Evolutionary conservation across 139 green algal genomes (phyloP), one percentile per base, ranked within the genome.

Genomic region (Spirogloea muscicola): DNA sequence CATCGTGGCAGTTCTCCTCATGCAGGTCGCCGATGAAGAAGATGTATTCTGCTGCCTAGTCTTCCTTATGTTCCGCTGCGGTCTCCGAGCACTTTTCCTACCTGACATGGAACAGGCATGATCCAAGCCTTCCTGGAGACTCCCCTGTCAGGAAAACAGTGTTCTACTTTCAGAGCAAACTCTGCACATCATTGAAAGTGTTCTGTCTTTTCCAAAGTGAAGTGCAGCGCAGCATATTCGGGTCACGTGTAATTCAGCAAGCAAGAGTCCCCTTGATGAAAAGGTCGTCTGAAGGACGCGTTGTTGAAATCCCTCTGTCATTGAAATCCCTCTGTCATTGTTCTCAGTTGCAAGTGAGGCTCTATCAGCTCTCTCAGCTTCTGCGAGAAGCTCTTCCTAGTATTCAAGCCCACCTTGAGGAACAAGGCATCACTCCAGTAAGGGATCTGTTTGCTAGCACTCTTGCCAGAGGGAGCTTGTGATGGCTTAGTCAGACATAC

Each of bases 1-100:
- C 77, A 83, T 92, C 44, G 91, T 89, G 6, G 93, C 93, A 1
- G 80, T 96, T 34, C 68, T 97, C 60, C 88, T 98, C 9, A 92
- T 96, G 87, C 95, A 93, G 66, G 55, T 97, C 51, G 89, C 88
- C 1, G n/a, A n/a, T n/a, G 90, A 98, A 67, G 91, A 96, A 82
- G 82, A 87, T 0, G 90, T 91, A 0, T 98, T 96, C 85, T 82
- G 84, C 49, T 62, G 38, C 37, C 55, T 82, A 9, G 31, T 72
- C 27, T 78, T 58, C 33, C 65, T 78, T 7, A 67, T 78, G 55
- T 79, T 72, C 57, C 16, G 34, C 6, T 76, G 60, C 18, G 74
- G 74, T 5, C 66, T 83, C 31, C 39, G 77, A 9, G 39, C 49
- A 1, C n/a, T 61, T 21, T 84, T 79, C 59, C 57, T 83, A 34